Evolutionary conservation across 2,329 filamentous ascomycete genomes (phyloP).

Genomic region (Berkeleyomyces rouxiae): DNA sequence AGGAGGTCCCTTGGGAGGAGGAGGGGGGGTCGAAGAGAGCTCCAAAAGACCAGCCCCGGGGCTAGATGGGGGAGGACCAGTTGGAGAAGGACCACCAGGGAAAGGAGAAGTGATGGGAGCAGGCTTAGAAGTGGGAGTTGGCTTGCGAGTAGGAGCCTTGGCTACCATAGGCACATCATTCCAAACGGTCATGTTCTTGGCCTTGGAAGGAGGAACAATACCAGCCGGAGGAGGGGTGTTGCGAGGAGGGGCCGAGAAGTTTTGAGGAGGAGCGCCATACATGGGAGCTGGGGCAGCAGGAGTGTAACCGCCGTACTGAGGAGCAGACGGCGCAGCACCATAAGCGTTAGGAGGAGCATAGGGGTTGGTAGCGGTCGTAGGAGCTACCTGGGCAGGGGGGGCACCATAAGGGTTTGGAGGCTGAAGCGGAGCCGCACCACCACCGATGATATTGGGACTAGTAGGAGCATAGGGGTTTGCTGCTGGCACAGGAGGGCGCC

Average conservation of each 20-base stretch:
- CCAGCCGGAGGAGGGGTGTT: slow-evolving; percentile 43
- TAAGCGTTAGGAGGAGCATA: slow-evolving; percentile 11
- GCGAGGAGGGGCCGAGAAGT: slow-evolving; percentile 29
- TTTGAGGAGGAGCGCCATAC: slow-evolving; percentile 18
- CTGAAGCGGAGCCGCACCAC: neutral
- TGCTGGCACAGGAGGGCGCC: slow-evolving; percentile 20
- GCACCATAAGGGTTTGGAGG: slow-evolving; percentile 28
- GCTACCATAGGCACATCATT: slow-evolving; percentile 85
- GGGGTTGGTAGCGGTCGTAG: slow-evolving; percentile 18
- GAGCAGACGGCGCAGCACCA: neutral
- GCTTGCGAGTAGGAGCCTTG: slow-evolving; percentile 52
- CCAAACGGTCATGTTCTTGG: slow-evolving; percentile 66
- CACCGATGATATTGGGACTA: slow-evolving; percentile 5
- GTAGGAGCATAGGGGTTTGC: slow-evolving; percentile 16
- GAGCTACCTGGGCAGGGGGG: slow-evolving; percentile 25
- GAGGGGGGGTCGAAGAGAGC: slow-evolving; percentile 52
- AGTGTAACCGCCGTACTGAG: slow-evolving; percentile 15
- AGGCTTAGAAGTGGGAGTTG: slow-evolving; percentile 47
- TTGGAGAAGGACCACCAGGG: slow-evolving; percentile 40
- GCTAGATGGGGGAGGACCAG: slow-evolving; percentile 39
- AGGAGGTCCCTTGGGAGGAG: slow-evolving; percentile 66
- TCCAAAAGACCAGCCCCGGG: slow-evolving; percentile 45
- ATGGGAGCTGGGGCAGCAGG: slow-evolving; percentile 20
- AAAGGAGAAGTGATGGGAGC: slow-evolving; percentile 62
- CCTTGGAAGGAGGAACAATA: slow-evolving; percentile 43